Evolutionary conservation across 176 grass and related monocot species (phyloP), one percentile per base, ranked within the genome.

Genomic region (Musa troglodytarum): DNA sequence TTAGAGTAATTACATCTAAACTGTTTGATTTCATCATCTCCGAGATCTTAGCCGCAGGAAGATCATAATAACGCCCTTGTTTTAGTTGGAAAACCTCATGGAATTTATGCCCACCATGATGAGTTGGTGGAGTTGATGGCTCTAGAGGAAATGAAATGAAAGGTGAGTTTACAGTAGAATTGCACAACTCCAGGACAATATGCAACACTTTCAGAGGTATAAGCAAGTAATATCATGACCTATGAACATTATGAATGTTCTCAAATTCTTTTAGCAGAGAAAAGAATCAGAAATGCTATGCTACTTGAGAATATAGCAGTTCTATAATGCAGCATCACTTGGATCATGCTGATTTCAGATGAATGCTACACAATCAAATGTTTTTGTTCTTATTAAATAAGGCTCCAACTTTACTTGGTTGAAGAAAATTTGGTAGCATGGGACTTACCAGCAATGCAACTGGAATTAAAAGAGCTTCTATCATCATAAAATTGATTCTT

Each of bases 11-110:
- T 92, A 99, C 96, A 79, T 99, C 91, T 79, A 99, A 82, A 86
- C 84, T 99, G 75, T 86, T 95, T 71, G 91, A 85, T 77, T 95
- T 83, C 77, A 92, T 88, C 86, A 99, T 99, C 77, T 92, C 96
- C 59, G 88, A 94, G 82, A 99, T 87, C 62, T 89, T 89, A 84
- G 85, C 85, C 65, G 88, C 81, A 64, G 86, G 63, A 78, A 95
- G 78, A 84, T 99, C 91, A 78, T 87, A 81, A 79, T 92, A 92
- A 77, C 83, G 77, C 61, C 91, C 91, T 64, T 69, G 79, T 74
- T 88, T 92, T 86, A 83, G 71, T 62, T 92, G 91, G 62, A 92
- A 94, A 79, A 82, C 84, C 64, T 95, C 91, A 8, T 81, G 76
- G 63, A 77, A 81, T 76, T 92, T 99, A 74, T 88, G 82, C 67